Base-by-base conservation (phyloP, 2,329 filamentous ascomycete species). In the Pseudogymnoascus sp. region DNA sequence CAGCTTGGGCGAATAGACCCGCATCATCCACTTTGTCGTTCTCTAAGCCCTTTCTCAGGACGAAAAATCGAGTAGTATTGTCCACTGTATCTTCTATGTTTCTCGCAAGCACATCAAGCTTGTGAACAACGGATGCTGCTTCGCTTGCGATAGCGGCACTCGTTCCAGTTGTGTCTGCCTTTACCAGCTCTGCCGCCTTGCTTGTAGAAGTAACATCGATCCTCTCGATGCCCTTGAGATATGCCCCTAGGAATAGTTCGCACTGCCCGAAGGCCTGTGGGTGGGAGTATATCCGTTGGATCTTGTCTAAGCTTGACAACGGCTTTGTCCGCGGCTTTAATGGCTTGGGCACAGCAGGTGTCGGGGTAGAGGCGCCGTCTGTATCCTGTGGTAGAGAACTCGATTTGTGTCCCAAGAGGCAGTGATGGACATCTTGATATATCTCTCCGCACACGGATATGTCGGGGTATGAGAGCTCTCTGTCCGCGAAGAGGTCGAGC, bases 221-320 rank as follows among this genome's bases (percentile, higher is more conserved):
- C 61, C 87, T 83, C 77, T 96, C 91, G n/a, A 88, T 81, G 49
- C 84, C 84, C 68, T 86, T 87, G 65, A 96, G 83, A 69, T 90
- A 80, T 28, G 80, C 78, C 7, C 81, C 79, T 25, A 97, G 82
- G 75, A 96, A 96, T 7, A 72, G 75, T 49, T 87, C 86, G 75
- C 93, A 97, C 77, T 99, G 95, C 25, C 92, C 92, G 80, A 95
- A 96, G 28, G 92, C 95, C 76, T 99, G 95, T 8, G 93, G 93
- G 75, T 99, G 95, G 23, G 91, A 95, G 78, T 96, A 96, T 41
- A 99, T 76, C 70, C 88, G 88, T 68, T 81, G 83, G 70, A 97
- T 82, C 68, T 88, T 81, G 62, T 77, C 75, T 65, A 93, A 75
- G 66, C 78, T 76, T 60, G 72, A 69, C 40, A 82, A 69, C 2